Percentiles rank a stretch among this genome's conserved stretches.
These are phyloP conservation scores for Mucor sp. DNA, from an alignment of 371 early-diverging fungal species.

Conservation along the genomic window DNA sequence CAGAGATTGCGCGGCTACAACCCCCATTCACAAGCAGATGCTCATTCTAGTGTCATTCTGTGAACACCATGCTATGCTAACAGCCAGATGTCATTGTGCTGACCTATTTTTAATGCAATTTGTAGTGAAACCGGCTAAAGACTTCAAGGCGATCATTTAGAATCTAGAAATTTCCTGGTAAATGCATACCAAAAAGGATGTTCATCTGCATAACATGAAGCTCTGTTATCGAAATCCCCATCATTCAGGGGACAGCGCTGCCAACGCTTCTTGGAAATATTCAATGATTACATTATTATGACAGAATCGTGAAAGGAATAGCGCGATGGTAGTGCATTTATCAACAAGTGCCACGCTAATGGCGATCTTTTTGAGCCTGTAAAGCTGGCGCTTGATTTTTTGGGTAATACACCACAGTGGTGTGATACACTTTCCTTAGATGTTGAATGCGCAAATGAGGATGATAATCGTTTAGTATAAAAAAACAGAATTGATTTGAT, in stretches of 20 bases:
- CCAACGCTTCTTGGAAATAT: neutral
- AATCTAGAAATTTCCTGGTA: neutral
- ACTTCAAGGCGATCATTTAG: neutral
- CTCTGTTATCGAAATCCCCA: neutral
- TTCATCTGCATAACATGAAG: neutral
- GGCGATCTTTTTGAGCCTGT: neutral
- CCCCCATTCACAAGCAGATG: too few relatives aligned
- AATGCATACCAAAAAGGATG: neutral
- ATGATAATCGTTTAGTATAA: neutral
- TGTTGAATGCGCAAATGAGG: neutral
- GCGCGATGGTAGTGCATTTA: neutral
- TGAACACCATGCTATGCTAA: too few relatives aligned
- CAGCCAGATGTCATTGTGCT: neutral
- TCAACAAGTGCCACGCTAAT: neutral
- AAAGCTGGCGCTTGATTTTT: neutral
- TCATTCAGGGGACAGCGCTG: too few relatives aligned
- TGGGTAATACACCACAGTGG: neutral
- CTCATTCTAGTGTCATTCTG: too few relatives aligned
- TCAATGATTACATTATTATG: neutral
- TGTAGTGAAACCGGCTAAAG: neutral
- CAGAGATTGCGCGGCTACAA: too few relatives aligned
- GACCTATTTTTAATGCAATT: neutral
- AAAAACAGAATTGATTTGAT: neutral
- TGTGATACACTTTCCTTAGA: neutral
- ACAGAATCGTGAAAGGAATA: neutral